phyloP scores from a whole-genome alignment of 179 eudicot genomes.

The Camellia oleifera region DNA sequence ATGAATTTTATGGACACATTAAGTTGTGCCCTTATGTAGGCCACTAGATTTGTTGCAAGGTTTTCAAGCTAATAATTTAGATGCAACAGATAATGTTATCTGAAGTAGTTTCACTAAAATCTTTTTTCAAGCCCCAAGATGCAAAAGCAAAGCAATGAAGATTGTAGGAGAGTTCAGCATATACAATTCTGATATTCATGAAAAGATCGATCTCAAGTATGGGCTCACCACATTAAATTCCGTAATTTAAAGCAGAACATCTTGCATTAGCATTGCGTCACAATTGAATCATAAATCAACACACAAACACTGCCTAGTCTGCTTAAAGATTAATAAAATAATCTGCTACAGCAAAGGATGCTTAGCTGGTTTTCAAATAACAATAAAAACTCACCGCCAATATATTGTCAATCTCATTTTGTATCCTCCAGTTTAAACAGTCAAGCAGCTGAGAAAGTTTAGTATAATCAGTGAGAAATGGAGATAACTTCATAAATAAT shows the following conservation, averaged over 20 bases:
- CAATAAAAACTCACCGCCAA: slow-evolving; percentile 55
- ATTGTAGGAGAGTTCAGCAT: neutral
- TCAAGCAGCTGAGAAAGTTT: slow-evolving; percentile 64
- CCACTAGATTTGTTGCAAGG: neutral
- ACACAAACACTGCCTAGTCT: neutral
- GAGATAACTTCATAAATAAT: slow-evolving; percentile 3
- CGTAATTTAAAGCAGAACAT: neutral
- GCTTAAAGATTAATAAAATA: neutral
- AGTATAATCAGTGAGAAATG: slow-evolving; percentile 15
- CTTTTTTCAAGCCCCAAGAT: neutral
- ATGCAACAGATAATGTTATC: neutral
- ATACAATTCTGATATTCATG: neutral
- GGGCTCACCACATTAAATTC: neutral
- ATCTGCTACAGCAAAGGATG: neutral
- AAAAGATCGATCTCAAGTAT: neutral
- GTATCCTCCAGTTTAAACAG: slow-evolving; percentile 84
- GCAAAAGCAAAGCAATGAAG: neutral
- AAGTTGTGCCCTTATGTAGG: neutral
- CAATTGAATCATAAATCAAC: neutral
- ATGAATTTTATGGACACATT: neutral
- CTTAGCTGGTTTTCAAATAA: slow-evolving; percentile 9
- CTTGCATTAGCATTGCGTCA: no score
- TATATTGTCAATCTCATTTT: slow-evolving; percentile 84
- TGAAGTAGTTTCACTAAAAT: neutral
- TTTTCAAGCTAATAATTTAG: neutral